phyloP scores from a whole-genome alignment of 495 filamentous ascomycete genomes.

The Neurospora sp. region DNA sequence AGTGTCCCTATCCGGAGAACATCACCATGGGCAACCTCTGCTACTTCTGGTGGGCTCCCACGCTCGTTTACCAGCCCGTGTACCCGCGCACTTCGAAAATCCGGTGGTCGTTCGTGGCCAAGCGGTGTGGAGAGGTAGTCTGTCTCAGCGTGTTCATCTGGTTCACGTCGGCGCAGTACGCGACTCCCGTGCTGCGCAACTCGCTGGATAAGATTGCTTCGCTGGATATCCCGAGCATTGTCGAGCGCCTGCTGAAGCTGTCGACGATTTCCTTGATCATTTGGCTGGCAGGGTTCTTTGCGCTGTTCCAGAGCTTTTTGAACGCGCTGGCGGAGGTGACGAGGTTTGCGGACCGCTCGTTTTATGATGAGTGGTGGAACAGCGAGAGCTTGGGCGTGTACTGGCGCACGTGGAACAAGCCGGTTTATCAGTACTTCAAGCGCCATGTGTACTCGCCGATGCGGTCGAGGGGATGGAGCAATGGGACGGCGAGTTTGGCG shows the following conservation, averaged over 20 bases:
- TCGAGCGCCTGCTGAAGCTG: slow-evolving; percentile 87
- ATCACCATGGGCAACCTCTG: slow-evolving; percentile 75
- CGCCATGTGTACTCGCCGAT: slow-evolving; percentile 83
- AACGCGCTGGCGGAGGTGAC: slow-evolving; percentile 89
- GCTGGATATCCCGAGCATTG: slow-evolving; percentile 70
- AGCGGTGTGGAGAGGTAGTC: slow-evolving; percentile 66
- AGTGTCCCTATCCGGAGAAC: slow-evolving; percentile 84
- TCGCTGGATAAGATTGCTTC: slow-evolving; percentile 74
- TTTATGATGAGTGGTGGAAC: slow-evolving; percentile 98
- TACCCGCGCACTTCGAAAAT: slow-evolving; percentile 74
- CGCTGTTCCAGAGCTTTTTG: slow-evolving; percentile 79
- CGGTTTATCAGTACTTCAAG: slow-evolving; percentile 92
- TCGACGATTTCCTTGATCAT: slow-evolving; percentile 88
- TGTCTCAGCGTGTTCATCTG: slow-evolving; percentile 79
- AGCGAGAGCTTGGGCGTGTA: slow-evolving; percentile 73
- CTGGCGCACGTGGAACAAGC: slow-evolving; percentile 96
- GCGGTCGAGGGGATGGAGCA: slow-evolving; percentile 67
- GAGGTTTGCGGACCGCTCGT: slow-evolving; percentile 82
- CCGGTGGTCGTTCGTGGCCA: slow-evolving; percentile 76
- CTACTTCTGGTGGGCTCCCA: slow-evolving; percentile 98
- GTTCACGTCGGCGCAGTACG: slow-evolving; percentile 88
- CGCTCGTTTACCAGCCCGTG: slow-evolving; percentile 90
- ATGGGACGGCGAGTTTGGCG: slow-evolving; percentile 53
- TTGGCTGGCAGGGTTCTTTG: slow-evolving; percentile 96
- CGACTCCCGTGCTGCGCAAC: slow-evolving; percentile 78